Base-by-base conservation (phyloP, 2,329 filamentous ascomycete genomes). In the Xylariaceae sp. region DNA sequence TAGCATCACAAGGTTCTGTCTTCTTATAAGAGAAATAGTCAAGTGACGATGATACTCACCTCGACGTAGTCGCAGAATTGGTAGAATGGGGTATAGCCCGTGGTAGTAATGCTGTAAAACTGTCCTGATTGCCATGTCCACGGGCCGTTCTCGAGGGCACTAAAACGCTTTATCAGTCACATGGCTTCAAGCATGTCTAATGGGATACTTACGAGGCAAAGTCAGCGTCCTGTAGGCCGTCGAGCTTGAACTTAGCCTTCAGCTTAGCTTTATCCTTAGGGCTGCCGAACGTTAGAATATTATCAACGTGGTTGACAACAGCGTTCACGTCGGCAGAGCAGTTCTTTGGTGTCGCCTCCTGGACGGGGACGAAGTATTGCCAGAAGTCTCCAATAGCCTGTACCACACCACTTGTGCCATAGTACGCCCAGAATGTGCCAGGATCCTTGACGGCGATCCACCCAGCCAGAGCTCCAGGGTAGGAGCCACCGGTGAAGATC, bases 341-440 rank as follows among this genome's bases (percentile, higher is more conserved):
- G 72, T 86, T 86, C 67, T 74, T 63, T 0, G 83, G 79, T 71
- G 84, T 82, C 9, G 81, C 82, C 58, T 80, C 71, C 57, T 79
- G 77, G 3, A 85, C 73, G 0, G 83, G 82, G 7, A 74, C 70
- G 66, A 84, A 85, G 64, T 86, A 86, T 66, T 78, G 74, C 80
- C 80, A 85, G 64, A 84, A 81, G 46, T 80, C 76, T 6, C 74
- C 71, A 17, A 85, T 73, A 0, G 79, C 74, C 69, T 86, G 69
- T 0, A 85, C 83, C 1, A 82, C 79, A 1, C 81, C 83, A 65
- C 80, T 83, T 9, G 80, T 82, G 17, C 82, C 79, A 60, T 82
- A 80, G 65, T 85, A 85, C 0, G 82, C 81, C 82, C 82, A 85
- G 69, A 81, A 82, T 0, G 81, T 85, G n/a, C 80, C 83, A 0